phyloP scores from a whole-genome alignment of 208 protist genomes.

The Histomonas meleagridis region DNA sequence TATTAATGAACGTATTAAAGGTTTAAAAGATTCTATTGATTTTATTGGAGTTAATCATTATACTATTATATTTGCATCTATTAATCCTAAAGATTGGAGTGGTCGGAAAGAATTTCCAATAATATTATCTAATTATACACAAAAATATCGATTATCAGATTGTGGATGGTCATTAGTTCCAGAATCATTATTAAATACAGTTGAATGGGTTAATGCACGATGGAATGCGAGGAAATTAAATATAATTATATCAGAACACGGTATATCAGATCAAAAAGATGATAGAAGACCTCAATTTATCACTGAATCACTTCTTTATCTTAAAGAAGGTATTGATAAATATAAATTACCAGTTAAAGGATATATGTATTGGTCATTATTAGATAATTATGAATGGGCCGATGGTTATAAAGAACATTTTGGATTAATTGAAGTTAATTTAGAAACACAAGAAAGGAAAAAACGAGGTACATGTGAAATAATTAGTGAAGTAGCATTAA shows the following conservation, averaged over 20 bases:
- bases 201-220: neutral
- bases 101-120: neutral
- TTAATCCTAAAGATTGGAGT: neutral
- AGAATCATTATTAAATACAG: neutral
- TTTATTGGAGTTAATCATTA: neutral
- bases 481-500: neutral
- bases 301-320: neutral
- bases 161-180: neutral
- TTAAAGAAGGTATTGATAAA: neutral
- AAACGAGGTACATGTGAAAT: neutral
- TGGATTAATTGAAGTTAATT: conserved; percentile 43
- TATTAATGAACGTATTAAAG: neutral
- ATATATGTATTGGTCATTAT: conserved; percentile 48
- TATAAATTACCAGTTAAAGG: conserved; percentile 34
- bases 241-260: neutral
- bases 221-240: neutral
- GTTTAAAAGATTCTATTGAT: neutral
- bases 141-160: neutral
- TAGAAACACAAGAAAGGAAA: conserved; percentile 7
- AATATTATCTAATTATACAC: neutral
- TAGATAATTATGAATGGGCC: conserved; percentile 54
- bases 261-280: neutral
- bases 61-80: neutral
- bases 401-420: conserved; percentile 50
- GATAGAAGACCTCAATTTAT: neutral